Conservation (phyloP, 768 basidiomycete genomes). For the Naematelia encephala region DNA sequence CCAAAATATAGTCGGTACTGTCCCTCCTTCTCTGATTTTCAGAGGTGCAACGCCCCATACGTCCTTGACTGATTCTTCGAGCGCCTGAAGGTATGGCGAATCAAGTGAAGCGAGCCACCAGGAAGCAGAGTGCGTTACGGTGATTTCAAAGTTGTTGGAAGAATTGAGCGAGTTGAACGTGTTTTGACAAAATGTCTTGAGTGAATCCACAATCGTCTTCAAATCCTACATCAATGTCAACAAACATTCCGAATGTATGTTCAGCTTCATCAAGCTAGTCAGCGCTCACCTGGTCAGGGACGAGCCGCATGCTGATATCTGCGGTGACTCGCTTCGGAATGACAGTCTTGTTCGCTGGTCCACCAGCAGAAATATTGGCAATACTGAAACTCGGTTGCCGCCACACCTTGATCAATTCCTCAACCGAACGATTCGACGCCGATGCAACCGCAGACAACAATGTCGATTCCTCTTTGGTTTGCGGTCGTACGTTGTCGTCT, state of each 20-base stretch:
- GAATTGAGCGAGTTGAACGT: slow-evolving; percentile 64
- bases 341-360: slow-evolving; percentile 61
- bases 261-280: no score
- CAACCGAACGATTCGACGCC: slow-evolving; percentile 65
- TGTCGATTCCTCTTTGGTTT: slow-evolving; percentile 64
- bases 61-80: slow-evolving; percentile 74
- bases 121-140: slow-evolving; percentile 76
- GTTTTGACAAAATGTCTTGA: slow-evolving; percentile 60
- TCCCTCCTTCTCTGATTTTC: slow-evolving; percentile 89
- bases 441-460: slow-evolving; percentile 67
- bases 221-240: slow-evolving; percentile 53
- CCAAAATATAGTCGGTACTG: slow-evolving; percentile 89
- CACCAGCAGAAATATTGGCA: slow-evolving; percentile 78
- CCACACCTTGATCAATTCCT: slow-evolving; percentile 75
- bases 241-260: not conserved
- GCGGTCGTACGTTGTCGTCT: slow-evolving; percentile 66
- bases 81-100: slow-evolving; percentile 77
- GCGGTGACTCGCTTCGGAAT: slow-evolving; percentile 83
- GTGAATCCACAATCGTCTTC: slow-evolving; percentile 61
- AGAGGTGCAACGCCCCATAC: slow-evolving; percentile 86
- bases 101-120: slow-evolving; percentile 95
- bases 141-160: slow-evolving; percentile 68
- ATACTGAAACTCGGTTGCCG: slow-evolving; percentile 85
- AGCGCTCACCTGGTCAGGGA: slow-evolving; percentile 75
- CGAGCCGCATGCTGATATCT: slow-evolving; percentile 83